Conservation (phyloP, 108 stramenopile species). For the Schizochytrium sp. region DNA sequence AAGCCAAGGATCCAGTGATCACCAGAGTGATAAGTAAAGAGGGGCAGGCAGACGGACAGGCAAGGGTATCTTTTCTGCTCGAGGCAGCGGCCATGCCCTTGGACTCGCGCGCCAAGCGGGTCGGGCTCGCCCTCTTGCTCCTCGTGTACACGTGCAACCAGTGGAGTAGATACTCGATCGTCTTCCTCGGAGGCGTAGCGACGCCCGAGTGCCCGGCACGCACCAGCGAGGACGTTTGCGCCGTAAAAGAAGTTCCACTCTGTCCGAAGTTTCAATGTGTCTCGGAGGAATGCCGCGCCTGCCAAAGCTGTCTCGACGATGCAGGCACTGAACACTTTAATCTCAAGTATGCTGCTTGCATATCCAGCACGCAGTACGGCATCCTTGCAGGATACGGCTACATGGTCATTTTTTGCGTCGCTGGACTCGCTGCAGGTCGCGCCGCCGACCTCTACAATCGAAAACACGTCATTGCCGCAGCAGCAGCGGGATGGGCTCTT, state of each 20-base stretch:
- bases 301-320: background rate
- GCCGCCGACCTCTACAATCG: background rate
- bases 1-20: no score
- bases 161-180: background rate
- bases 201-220: background rate
- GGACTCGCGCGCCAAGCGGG: background rate
- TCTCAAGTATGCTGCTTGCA: constrained; percentile 3
- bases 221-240: background rate
- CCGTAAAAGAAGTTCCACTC: background rate
- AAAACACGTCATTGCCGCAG: background rate
- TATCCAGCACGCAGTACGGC: background rate
- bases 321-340: background rate
- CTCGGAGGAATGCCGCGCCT: background rate
- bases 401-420: background rate
- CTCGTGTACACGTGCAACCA: background rate
- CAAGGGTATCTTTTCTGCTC: no score
- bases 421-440: background rate
- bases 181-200: constrained; percentile 2
- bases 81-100: no score
- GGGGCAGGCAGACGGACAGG: no score
- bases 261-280: background rate
- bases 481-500: background rate
- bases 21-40: no score
- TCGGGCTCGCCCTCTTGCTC: background rate
- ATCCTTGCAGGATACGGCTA: background rate